These are phyloP conservation scores for Tulasnella sp. DNA, from an alignment of 768 basidiomycete genomes.

Conservation along the genomic window DNA sequence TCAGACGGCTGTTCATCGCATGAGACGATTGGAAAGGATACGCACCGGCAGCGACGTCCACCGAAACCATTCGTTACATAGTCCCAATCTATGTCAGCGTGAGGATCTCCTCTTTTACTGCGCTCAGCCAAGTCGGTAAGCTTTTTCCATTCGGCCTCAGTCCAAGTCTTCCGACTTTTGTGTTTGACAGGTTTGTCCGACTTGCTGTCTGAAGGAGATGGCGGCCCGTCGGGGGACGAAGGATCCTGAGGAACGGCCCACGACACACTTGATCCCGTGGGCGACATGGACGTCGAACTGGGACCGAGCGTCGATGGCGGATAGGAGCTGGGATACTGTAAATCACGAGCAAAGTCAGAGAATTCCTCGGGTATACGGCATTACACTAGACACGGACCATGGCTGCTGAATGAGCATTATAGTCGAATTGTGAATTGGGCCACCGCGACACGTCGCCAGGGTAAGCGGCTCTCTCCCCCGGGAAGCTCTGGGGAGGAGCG, in stretches of 20 bases:
- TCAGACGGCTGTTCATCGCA: background rate
- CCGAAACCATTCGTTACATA: slow-evolving; percentile 7
- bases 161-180: slow-evolving; percentile 12
- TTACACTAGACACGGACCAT: background rate
- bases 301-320: background rate
- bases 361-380: background rate
- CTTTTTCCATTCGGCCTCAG: slow-evolving; percentile 13
- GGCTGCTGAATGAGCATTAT: background rate
- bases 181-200: slow-evolving; percentile 9
- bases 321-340: background rate
- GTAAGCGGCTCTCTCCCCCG: background rate
- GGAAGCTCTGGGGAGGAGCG: background rate
- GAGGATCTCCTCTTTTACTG: slow-evolving; percentile 6
- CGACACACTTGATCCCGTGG: background rate
- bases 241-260: slow-evolving; percentile 4
- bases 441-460: background rate
- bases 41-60: slow-evolving; percentile 9
- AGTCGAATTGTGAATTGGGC: slow-evolving; percentile 9
- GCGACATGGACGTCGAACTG: background rate
- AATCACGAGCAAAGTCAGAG: background rate
- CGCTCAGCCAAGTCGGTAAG: slow-evolving; percentile 10
- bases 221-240: background rate
- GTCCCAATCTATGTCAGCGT: slow-evolving; percentile 13
- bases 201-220: background rate
- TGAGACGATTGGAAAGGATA: background rate